Evolutionary conservation across 768 basidiomycete genomes (phyloP).

Genomic region (Saitozyma podzolica): DNA sequence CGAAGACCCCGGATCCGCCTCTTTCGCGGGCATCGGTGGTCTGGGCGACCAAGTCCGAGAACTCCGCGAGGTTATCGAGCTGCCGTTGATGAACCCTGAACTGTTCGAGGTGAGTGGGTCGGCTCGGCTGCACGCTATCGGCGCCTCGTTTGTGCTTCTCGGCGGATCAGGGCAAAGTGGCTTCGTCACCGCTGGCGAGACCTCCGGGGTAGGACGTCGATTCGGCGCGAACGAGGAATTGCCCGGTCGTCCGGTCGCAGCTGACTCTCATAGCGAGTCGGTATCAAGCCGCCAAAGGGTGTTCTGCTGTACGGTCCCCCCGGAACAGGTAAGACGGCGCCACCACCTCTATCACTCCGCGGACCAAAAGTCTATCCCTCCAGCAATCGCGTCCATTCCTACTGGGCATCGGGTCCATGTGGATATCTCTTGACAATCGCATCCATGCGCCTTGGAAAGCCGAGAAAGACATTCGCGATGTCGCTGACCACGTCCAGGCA

Average conservation of each 20-base stretch:
- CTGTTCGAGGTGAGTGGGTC: conserved; percentile 61
- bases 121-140: too few relatives aligned
- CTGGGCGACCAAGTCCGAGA: conserved; percentile 94
- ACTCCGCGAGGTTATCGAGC: conserved; percentile 93
- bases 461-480: background rate
- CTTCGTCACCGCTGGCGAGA: too few relatives aligned
- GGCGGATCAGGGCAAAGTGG: too few relatives aligned
- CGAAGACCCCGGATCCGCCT: conserved; percentile 92
- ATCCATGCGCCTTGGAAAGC: too few relatives aligned
- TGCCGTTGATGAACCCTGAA: conserved; percentile 90
- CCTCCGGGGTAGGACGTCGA: too few relatives aligned
- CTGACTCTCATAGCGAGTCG: conserved; percentile 62
- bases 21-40: conserved; percentile 96
- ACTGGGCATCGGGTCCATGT: too few relatives aligned
- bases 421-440: too few relatives aligned
- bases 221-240: conserved; percentile 2
- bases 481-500: conserved; percentile 51
- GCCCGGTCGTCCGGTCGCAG: conserved; percentile 29
- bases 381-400: too few relatives aligned
- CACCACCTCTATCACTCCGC: background rate
- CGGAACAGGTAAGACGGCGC: conserved; percentile 67
- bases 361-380: too few relatives aligned
- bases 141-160: too few relatives aligned
- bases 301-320: conserved; percentile 95
- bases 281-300: conserved; percentile 94